Percentiles rank a stretch among this genome's conserved stretches.
phyloP scores from a whole-genome alignment of 176 grass and related monocot species.

The Juncus inflexus region DNA sequence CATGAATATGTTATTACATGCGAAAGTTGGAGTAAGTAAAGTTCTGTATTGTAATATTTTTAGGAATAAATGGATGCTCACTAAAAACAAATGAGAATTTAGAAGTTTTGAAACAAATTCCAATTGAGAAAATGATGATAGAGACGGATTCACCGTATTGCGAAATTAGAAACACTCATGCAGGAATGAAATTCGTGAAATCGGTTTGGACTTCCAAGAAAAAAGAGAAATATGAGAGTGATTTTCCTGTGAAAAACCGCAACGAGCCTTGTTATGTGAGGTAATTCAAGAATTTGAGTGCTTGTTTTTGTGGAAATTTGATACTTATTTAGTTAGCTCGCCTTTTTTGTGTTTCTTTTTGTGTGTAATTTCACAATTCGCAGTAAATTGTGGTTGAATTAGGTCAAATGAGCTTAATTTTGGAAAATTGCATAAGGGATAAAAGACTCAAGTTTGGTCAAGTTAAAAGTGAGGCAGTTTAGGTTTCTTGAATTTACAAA shows the following conservation, averaged over 20 bases:
- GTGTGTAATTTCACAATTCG: background rate
- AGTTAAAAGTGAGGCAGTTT: background rate
- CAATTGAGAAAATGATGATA: slow-evolving; percentile 81
- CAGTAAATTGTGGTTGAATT: background rate
- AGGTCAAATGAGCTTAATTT: background rate
- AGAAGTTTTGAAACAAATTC: slow-evolving; percentile 70
- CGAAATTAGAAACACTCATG: slow-evolving; percentile 93
- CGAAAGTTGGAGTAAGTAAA: too few relatives aligned
- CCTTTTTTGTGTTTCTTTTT: background rate
- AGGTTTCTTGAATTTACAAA: background rate
- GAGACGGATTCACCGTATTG: slow-evolving; percentile 97
- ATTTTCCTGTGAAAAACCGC: slow-evolving; percentile 66
- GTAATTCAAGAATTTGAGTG: slow-evolving; percentile 28
- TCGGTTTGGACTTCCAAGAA: slow-evolving; percentile 89
- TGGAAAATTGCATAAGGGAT: background rate
- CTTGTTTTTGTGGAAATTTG: background rate
- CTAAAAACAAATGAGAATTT: slow-evolving; percentile 84
- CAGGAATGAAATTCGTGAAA: slow-evolving; percentile 73
- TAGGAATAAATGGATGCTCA: slow-evolving; percentile 86
- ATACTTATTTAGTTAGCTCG: too few relatives aligned
- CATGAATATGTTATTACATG: too few relatives aligned
- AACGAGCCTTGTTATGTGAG: slow-evolving; percentile 91
- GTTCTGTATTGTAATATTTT: background rate
- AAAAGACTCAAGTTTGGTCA: background rate
- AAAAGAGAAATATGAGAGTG: slow-evolving; percentile 85